Percentiles rank a stretch among this genome's conserved stretches.
Conservation (phyloP, 1,139 yeast species). For the Kodamaea alishanica region DNA sequence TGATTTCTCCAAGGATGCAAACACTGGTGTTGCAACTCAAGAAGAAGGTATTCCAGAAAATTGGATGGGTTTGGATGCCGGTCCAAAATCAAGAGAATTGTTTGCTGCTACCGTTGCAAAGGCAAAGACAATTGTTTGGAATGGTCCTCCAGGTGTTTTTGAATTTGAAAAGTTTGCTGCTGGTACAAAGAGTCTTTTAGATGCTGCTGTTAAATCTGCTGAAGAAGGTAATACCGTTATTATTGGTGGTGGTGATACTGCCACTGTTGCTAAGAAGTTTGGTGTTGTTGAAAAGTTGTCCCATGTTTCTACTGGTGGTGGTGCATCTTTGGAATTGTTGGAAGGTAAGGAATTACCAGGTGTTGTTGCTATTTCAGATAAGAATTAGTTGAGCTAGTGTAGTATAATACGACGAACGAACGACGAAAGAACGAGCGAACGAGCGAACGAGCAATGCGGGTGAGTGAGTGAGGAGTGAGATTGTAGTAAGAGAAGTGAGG, state of each 20-base stretch:
- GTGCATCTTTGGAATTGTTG: conserved; percentile 95
- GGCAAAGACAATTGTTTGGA: conserved; percentile 98
- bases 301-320: conserved; percentile 98
- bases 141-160: conserved; percentile 99
- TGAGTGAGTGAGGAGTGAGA: not conserved
- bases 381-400: conserved; percentile 32
- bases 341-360: conserved; percentile 98
- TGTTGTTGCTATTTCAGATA: conserved; percentile 83
- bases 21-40: conserved; percentile 74
- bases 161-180: conserved; percentile 86
- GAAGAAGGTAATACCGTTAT: conserved; percentile 89
- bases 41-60: conserved; percentile 87
- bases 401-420: not conserved
- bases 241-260: conserved; percentile 99
- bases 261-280: conserved; percentile 96
- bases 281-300: conserved; percentile 93
- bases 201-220: conserved; percentile 81
- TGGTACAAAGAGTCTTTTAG: conserved; percentile 87
- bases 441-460: no score
- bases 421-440: no score
- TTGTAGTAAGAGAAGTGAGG: not conserved
- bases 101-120: conserved; percentile 76
- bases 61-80: conserved; percentile 94
- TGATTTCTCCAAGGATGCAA: conserved; percentile 87
- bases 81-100: conserved; percentile 77